phyloP scores from a whole-genome alignment of 176 grass and related monocot genomes.

The Bothriochloa decipiens region DNA sequence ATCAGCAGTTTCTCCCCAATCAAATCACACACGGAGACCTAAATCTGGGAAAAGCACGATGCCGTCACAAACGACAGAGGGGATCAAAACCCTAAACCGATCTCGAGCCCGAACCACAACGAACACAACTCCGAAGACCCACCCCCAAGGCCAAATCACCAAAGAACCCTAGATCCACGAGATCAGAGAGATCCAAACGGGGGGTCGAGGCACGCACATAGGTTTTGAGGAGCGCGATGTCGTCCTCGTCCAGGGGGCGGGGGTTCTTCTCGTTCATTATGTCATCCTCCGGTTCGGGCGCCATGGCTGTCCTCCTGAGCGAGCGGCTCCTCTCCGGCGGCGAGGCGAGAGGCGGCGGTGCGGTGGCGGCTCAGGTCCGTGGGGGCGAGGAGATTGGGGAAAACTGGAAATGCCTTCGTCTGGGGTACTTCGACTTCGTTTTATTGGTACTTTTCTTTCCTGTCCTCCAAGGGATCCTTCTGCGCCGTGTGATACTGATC shows the following conservation, averaged over 20 bases:
- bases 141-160: not conserved
- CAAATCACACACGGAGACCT: not conserved
- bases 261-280: conserved; percentile 80
- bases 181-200: conserved; percentile 14
- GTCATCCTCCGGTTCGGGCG: conserved; percentile 71
- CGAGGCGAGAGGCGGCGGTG: not conserved
- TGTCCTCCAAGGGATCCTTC: conserved; percentile 19
- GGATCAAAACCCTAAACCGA: conserved; percentile 26
- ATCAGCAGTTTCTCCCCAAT: not conserved
- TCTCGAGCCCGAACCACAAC: not conserved
- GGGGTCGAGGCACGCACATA: conserved; percentile 53
- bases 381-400: conserved; percentile 5
- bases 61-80: too few species aligned
- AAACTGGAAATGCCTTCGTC: not conserved
- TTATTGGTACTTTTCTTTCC: conserved; percentile 17
- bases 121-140: not conserved
- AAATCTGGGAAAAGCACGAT: not conserved
- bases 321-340: not conserved
- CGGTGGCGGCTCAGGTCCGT: not conserved
- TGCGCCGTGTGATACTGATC: not conserved
- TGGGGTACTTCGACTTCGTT: not conserved
- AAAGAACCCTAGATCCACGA: not conserved
- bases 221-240: conserved; percentile 87
- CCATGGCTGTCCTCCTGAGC: conserved; percentile 52
- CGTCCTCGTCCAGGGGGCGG: conserved; percentile 74